A percentile compares a stretch with the other conserved stretches of the same genome.
phyloP scores from a whole-genome alignment of 805 yeast species.

The Clavispora phyllophila region DNA sequence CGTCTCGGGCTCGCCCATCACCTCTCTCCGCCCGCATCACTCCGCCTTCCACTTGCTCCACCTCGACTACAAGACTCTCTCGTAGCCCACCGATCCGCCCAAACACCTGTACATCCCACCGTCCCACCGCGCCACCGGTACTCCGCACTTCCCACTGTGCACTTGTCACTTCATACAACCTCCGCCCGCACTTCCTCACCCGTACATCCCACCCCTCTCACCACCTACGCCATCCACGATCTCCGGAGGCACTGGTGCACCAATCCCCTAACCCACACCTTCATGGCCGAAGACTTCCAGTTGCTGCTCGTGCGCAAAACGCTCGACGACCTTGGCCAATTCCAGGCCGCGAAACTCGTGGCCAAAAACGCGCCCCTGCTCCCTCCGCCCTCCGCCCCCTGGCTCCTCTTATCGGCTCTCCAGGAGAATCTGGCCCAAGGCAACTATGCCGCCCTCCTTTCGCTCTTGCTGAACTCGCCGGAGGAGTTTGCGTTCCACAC shows the following conservation, averaged over 20 bases:
- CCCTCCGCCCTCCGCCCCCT: background rate
- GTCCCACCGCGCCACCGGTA: no score
- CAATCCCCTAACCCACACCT: background rate
- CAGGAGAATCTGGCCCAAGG: constrained; percentile 2
- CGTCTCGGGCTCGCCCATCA: no score
- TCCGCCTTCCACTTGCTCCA: no score
- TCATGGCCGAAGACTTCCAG: constrained; percentile 21
- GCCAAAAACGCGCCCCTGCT: constrained; percentile 4
- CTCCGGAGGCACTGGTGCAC: background rate
- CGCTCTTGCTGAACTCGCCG: background rate
- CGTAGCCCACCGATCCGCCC: no score
- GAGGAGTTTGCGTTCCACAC: constrained; percentile 1
- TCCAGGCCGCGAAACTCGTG: constrained; percentile 19
- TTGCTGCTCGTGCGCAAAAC: constrained; percentile 27
- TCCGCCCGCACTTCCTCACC: no score
- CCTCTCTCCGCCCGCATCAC: no score
- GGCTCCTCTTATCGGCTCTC: background rate
- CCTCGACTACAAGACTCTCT: no score
- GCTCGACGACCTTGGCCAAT: constrained; percentile 28
- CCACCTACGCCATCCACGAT: no score
- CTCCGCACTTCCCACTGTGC: no score
- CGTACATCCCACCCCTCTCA: no score
- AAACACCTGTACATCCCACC: no score
- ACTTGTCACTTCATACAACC: no score
- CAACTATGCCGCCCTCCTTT: constrained; percentile 3